Evolutionary conservation across 2,329 filamentous ascomycete genomes (phyloP).

Genomic region (Periconia digitata): DNA sequence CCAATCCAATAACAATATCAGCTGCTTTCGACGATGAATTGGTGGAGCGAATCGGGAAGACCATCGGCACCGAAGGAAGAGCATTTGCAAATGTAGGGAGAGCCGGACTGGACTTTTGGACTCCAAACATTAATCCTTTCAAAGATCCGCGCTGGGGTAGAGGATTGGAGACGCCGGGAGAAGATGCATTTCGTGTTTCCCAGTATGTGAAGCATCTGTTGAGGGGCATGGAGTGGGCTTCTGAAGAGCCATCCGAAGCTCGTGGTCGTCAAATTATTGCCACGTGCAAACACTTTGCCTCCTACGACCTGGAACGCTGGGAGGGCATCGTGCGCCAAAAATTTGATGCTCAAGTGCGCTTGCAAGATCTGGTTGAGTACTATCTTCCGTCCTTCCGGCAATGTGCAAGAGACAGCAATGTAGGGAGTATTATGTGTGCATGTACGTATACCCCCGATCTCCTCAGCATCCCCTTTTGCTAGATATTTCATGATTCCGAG

Average conservation of each 20-base stretch:
- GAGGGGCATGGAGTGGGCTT: constrained; percentile 47
- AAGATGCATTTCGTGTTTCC: constrained; percentile 56
- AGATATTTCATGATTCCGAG: constrained; percentile 39
- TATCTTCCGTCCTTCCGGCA: constrained; percentile 66
- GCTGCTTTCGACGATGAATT: constrained; percentile 66
- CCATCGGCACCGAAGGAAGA: constrained; percentile 62
- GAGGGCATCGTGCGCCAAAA: constrained; percentile 43
- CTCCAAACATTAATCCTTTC: constrained; percentile 69
- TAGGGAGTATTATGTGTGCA: constrained; percentile 56
- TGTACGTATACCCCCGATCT: constrained; percentile 26
- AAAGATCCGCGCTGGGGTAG: constrained; percentile 65
- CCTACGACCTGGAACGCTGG: constrained; percentile 32
- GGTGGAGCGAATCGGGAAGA: constrained; percentile 58
- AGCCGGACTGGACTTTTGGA: constrained; percentile 60
- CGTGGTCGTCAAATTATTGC: constrained; percentile 39
- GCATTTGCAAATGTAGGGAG: constrained; percentile 65
- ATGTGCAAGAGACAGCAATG: constrained; percentile 47
- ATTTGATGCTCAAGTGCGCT: constrained; percentile 59
- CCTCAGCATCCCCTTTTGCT: too few species aligned
- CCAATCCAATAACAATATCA: constrained; percentile 63
- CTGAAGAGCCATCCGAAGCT: constrained; percentile 43
- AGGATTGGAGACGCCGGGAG: constrained; percentile 59
- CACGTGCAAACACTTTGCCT: constrained; percentile 51
- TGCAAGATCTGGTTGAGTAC: constrained; percentile 68
- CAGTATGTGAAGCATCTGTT: constrained; percentile 45